Percentiles rank a stretch among this genome's conserved stretches.
These are phyloP conservation scores for Penicillium daleae DNA, from an alignment of 495 filamentous ascomycete species.

Conservation along the genomic window DNA sequence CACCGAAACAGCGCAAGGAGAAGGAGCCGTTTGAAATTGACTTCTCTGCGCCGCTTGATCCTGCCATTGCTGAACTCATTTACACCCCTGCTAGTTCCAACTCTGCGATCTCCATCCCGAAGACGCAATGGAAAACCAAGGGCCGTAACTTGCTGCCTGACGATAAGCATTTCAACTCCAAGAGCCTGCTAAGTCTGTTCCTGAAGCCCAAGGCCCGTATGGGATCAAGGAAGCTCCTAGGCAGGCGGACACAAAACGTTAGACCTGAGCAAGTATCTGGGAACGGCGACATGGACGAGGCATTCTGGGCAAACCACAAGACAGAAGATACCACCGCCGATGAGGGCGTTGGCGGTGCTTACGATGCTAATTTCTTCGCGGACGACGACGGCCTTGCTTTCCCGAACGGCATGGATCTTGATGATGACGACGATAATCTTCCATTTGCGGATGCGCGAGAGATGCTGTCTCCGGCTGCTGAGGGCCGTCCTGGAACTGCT, in stretches of 20 bases:
- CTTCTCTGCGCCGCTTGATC: constrained; percentile 73
- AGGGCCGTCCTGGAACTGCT: constrained; percentile 40
- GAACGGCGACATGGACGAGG: constrained; percentile 80
- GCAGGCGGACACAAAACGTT: constrained; percentile 41
- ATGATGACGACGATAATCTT: constrained; percentile 79
- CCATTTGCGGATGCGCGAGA: constrained; percentile 91
- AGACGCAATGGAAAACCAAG: constrained; percentile 94
- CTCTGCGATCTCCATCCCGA: constrained; percentile 78
- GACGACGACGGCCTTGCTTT: constrained; percentile 91
- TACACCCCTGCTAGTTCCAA: constrained; percentile 84
- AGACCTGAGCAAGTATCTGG: constrained; percentile 59
- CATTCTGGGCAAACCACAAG: constrained; percentile 86
- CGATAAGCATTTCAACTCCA: constrained; percentile 97
- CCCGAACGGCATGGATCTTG: constrained; percentile 62
- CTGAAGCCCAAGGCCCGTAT: constrained; percentile 89
- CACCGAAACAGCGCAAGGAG: constrained; percentile 72
- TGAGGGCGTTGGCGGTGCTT: constrained; percentile 64
- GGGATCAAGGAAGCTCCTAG: constrained; percentile 56
- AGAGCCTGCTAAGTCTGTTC: constrained; percentile 85
- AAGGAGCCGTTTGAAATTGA: constrained; percentile 97
- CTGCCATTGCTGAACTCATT: constrained; percentile 72
- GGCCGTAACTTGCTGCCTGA: constrained; percentile 91
- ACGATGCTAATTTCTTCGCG: constrained; percentile 97
- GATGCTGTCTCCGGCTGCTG: constrained; percentile 76
- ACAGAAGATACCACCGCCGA: constrained; percentile 60